These are phyloP conservation scores for Phaeosphaeriaceae sp. DNA, from an alignment of 2,329 filamentous ascomycete genomes.

Conservation along the genomic window DNA sequence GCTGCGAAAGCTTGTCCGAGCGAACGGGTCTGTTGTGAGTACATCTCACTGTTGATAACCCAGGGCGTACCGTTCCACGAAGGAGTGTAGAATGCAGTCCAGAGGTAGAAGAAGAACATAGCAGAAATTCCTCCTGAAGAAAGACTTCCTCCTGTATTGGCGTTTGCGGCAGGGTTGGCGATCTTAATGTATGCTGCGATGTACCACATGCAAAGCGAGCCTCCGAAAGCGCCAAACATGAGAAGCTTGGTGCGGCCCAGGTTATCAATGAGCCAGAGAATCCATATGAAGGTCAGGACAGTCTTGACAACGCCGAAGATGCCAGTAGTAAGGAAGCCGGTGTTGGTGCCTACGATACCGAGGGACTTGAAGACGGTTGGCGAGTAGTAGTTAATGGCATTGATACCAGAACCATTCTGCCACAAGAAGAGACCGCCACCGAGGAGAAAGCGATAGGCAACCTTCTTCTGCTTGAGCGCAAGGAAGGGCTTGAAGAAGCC, in stretches of 20 bases:
- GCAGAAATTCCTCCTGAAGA: conserved; percentile 64
- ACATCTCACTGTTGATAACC: conserved; percentile 79
- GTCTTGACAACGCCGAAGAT: conserved; percentile 79
- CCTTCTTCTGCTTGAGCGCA: conserved; percentile 52
- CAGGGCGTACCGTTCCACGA: conserved; percentile 78
- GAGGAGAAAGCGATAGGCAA: conserved; percentile 76
- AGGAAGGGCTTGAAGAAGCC: conserved; percentile 72
- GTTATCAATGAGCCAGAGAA: conserved; percentile 73
- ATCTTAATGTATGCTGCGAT: conserved; percentile 68
- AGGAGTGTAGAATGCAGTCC: conserved; percentile 75
- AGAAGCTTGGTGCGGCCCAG: conserved; percentile 70
- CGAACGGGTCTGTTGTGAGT: conserved; percentile 70
- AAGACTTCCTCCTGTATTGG: conserved; percentile 38
- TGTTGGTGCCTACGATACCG: conserved; percentile 68
- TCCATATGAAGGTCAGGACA: conserved; percentile 71
- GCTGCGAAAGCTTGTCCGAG: conserved; percentile 62
- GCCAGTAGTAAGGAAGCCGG: conserved; percentile 73
- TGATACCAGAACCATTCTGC: conserved; percentile 81
- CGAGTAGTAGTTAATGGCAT: conserved; percentile 74
- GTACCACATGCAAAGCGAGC: conserved; percentile 70
- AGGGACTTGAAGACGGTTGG: conserved; percentile 74
- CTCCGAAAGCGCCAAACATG: conserved; percentile 68
- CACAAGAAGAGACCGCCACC: conserved; percentile 80
- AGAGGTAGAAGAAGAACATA: conserved; percentile 77
- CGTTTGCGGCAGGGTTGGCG: conserved; percentile 50